Percentiles rank a stretch among this genome's conserved stretches.
Conservation (phyloP, 1,284 basidiomycete species). For the Pisolithus thermaeus region DNA sequence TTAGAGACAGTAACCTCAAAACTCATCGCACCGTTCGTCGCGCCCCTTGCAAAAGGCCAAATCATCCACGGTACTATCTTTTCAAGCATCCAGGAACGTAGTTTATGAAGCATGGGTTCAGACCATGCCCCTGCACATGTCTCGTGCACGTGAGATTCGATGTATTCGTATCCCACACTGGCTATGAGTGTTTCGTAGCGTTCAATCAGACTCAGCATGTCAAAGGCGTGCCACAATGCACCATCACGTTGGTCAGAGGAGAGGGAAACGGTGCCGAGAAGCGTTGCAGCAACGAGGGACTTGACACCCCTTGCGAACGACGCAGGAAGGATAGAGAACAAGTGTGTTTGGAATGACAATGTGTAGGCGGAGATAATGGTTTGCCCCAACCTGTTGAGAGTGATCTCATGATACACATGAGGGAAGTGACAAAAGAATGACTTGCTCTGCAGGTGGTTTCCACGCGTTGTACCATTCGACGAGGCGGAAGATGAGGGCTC, state of each 20-base stretch:
- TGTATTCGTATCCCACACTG: conserved; percentile 79
- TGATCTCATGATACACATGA: conserved; percentile 9
- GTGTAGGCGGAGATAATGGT: conserved; percentile 57
- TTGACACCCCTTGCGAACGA: conserved; percentile 62
- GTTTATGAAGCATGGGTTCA: conserved; percentile 52
- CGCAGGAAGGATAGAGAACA: conserved; percentile 63
- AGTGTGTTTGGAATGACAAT: conserved; percentile 60
- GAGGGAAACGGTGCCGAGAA: conserved; percentile 34
- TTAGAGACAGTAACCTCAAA: conserved; percentile 13
- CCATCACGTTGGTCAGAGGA: conserved; percentile 29
- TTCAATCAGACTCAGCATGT: conserved; percentile 73
- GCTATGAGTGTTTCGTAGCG: conserved; percentile 82
- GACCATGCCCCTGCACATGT: conserved; percentile 69
- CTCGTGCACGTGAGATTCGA: conserved; percentile 65
- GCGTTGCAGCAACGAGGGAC: conserved; percentile 52
- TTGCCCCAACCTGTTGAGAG: conserved; percentile 46
- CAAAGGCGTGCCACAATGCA: conserved; percentile 58
- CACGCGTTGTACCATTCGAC: conserved; percentile 65
- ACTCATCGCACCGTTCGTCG: conserved; percentile 43
- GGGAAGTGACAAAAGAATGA: conserved; percentile 7
- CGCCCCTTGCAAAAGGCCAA: conserved; percentile 66
- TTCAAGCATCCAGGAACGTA: conserved; percentile 72
- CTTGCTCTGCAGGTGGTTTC: conserved; percentile 54
- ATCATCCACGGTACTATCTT: conserved; percentile 82
- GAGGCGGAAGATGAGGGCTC: conserved; percentile 48